phyloP scores from a whole-genome alignment of 2,329 filamentous ascomycete genomes.

The Colletotrichum zoysiae region DNA sequence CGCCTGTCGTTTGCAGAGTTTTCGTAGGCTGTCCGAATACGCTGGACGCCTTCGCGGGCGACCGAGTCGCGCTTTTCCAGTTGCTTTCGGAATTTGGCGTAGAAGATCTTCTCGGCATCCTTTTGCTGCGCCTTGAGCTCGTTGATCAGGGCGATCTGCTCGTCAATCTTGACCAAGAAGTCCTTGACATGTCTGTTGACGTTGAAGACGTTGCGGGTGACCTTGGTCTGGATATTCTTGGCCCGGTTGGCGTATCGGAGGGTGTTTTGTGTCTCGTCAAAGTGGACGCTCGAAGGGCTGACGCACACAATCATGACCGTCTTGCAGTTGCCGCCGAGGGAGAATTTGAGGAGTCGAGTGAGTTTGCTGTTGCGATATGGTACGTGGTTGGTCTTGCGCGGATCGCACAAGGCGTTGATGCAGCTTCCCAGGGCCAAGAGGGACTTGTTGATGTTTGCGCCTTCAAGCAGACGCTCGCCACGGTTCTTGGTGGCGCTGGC shows the following conservation, averaged over 20 bases:
- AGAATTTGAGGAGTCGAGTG: slow-evolving; percentile 95
- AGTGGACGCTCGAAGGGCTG: slow-evolving; percentile 95
- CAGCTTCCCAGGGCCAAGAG: slow-evolving; percentile 93
- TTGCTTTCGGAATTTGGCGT: slow-evolving; percentile 91
- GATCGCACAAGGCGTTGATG: slow-evolving; percentile 97
- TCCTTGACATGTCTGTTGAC: slow-evolving; percentile 99
- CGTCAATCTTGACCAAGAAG: slow-evolving; percentile 98
- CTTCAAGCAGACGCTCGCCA: slow-evolving; percentile 90
- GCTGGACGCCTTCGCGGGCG: slow-evolving; percentile 80
- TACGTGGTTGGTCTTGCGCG: slow-evolving; percentile 90
- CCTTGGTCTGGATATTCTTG: slow-evolving; percentile 99
- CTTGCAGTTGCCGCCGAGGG: slow-evolving; percentile 96
- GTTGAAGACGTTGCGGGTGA: slow-evolving; percentile 99
- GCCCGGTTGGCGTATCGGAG: slow-evolving; percentile 96
- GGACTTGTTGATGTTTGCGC: slow-evolving; percentile 99
- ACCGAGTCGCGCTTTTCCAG: slow-evolving; percentile 84
- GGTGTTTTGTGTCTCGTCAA: slow-evolving; percentile 98
- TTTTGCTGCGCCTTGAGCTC: slow-evolving; percentile 94
- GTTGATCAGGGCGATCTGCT: slow-evolving; percentile 97
- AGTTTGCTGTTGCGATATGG: slow-evolving; percentile 98
- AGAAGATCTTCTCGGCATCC: slow-evolving; percentile 84
- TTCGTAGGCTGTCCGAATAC: slow-evolving; percentile 87
- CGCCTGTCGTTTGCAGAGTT: slow-evolving; percentile 81
- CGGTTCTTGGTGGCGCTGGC: slow-evolving; percentile 97
- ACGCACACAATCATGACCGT: slow-evolving; percentile 99